phyloP scores from a whole-genome alignment of 73 alveolate genomes.

The Paraurostyla sp. region DNA sequence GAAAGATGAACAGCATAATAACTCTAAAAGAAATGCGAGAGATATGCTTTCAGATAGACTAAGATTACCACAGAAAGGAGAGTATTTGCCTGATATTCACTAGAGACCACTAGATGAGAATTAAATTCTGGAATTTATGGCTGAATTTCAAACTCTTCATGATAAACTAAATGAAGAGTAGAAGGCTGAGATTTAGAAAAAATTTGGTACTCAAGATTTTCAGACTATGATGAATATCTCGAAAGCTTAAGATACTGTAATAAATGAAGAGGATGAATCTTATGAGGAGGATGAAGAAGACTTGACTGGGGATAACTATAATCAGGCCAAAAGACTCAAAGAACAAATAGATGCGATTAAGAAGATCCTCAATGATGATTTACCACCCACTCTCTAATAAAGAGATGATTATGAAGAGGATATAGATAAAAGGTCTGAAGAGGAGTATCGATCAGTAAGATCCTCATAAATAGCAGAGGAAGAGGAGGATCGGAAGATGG shows the following conservation, averaged over 20 bases:
- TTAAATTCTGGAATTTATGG: background rate
- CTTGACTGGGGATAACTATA: background rate
- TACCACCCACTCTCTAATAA: background rate
- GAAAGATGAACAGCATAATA: too few species aligned
- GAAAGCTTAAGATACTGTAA: background rate
- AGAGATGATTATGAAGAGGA: background rate
- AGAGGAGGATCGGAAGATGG: background rate
- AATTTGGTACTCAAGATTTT: background rate
- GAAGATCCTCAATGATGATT: background rate
- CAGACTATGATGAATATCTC: background rate
- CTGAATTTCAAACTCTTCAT: background rate
- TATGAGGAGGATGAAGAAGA: background rate
- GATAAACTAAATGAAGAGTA: background rate
- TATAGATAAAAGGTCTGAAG: background rate
- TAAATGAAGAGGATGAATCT: background rate
- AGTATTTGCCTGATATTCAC: background rate
- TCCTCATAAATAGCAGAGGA: constrained; percentile 28
- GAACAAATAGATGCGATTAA: background rate
- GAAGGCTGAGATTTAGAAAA: background rate
- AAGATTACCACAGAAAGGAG: background rate
- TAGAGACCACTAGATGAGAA: background rate
- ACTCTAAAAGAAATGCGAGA: too few species aligned
- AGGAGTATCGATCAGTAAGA: background rate
- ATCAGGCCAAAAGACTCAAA: background rate
- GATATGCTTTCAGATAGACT: too few species aligned